These are phyloP conservation scores for Furcasterigmium sp. DNA, from an alignment of 2,329 filamentous ascomycete species.

Conservation along the genomic window DNA sequence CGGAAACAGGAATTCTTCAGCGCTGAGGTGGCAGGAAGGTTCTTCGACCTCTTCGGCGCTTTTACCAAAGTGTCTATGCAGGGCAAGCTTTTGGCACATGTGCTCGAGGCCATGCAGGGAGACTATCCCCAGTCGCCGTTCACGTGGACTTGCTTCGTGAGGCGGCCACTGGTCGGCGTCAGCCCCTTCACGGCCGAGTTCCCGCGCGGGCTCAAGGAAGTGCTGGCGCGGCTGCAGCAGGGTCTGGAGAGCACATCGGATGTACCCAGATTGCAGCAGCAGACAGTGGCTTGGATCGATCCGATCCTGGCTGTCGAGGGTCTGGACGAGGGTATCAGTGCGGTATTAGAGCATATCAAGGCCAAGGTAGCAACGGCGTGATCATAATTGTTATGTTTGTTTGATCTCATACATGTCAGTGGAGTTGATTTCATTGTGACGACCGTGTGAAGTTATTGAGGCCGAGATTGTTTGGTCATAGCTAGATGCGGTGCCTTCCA, in stretches of 20 bases:
- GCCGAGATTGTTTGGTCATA: no score
- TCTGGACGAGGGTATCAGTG: conserved; percentile 50
- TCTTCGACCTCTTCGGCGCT: conserved; percentile 72
- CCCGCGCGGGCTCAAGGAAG: conserved; percentile 62
- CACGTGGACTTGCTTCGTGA: conserved; percentile 66
- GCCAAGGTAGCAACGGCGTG: conserved; percentile 15
- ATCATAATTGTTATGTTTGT: not conserved
- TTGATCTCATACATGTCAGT: not conserved
- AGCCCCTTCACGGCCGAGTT: conserved; percentile 62
- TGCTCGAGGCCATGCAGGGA: conserved; percentile 59
- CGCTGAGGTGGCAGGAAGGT: conserved; percentile 61
- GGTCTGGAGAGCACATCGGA: conserved; percentile 40
- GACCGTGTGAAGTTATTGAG: no score
- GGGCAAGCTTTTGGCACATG: conserved; percentile 64
- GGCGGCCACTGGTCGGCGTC: conserved; percentile 63
- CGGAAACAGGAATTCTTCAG: conserved; percentile 71
- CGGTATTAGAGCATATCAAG: conserved; percentile 50
- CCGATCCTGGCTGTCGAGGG: conserved; percentile 40
- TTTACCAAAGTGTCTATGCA: conserved; percentile 65
- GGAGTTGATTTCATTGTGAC: no score
- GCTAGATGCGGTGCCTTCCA: no score
- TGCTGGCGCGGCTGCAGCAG: conserved; percentile 57
- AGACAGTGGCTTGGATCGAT: conserved; percentile 50
- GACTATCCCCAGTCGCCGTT: conserved; percentile 55
- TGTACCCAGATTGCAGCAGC: conserved; percentile 38